Percentiles rank a stretch among this genome's conserved stretches.
Evolutionary conservation across 2,329 filamentous ascomycete species (phyloP).

Genomic region (Didymella pomorum): DNA sequence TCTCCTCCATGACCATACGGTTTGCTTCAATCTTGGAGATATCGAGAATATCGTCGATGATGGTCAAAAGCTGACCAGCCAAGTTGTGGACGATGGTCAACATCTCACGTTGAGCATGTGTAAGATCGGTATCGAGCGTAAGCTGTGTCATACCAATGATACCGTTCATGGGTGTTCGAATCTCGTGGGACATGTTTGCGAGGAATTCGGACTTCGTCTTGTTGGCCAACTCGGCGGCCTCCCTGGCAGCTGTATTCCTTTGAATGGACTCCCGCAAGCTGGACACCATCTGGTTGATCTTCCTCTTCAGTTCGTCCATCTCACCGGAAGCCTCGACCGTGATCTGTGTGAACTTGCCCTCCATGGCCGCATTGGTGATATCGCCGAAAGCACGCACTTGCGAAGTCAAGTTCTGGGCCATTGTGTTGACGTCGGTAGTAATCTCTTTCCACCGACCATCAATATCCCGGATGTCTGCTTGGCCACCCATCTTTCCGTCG

Average conservation of each 20-base stretch:
- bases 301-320: constrained; percentile 98
- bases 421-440: constrained; percentile 94
- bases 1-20: constrained; percentile 97
- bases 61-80: constrained; percentile 93
- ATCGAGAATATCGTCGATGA: constrained; percentile 83
- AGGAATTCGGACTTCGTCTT: constrained; percentile 98
- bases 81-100: constrained; percentile 97
- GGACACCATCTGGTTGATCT: constrained; percentile 99
- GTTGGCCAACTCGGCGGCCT: constrained; percentile 95
- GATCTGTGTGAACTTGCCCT: constrained; percentile 96
- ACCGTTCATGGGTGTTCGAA: constrained; percentile 95
- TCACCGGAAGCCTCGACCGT: constrained; percentile 97
- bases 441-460: constrained; percentile 98
- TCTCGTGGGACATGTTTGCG: constrained; percentile 99
- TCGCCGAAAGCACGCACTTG: constrained; percentile 98
- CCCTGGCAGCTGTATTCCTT: constrained; percentile 92
- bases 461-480: constrained; percentile 91
- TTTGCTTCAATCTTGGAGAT: constrained; percentile 87
- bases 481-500: constrained; percentile 97
- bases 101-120: constrained; percentile 96
- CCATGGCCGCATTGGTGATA: constrained; percentile 96
- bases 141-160: constrained; percentile 99
- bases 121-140: constrained; percentile 91
- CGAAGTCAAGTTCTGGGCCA: constrained; percentile 83
- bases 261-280: constrained; percentile 96